Percentiles rank a stretch among this genome's conserved stretches.
phyloP scores from a whole-genome alignment of 1,284 basidiomycete genomes.

The Ceratobasidium sp. region DNA sequence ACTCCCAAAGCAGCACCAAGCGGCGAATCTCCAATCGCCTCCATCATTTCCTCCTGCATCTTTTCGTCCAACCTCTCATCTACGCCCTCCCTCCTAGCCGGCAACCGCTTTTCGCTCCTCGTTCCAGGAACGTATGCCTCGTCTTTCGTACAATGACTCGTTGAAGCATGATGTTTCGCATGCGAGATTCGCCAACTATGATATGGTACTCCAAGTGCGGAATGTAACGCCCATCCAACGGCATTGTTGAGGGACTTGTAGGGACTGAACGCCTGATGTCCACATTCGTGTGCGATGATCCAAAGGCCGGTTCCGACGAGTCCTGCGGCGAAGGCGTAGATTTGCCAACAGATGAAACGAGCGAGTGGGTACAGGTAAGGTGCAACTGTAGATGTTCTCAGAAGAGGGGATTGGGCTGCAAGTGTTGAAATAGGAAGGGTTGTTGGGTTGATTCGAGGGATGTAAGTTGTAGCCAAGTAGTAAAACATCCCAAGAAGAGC shows the following conservation, averaged over 20 bases:
- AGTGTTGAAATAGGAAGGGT: constrained; percentile 46
- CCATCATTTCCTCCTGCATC: constrained; percentile 76
- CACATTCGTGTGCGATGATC: constrained; percentile 93
- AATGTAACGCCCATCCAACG: constrained; percentile 95
- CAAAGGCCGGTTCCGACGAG: constrained; percentile 93
- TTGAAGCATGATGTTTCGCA: constrained; percentile 96
- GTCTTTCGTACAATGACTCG: constrained; percentile 93
- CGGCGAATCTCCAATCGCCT: constrained; percentile 92
- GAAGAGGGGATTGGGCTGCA: constrained; percentile 49
- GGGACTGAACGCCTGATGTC: constrained; percentile 97
- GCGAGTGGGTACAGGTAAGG: constrained; percentile 53
- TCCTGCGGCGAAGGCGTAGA: constrained; percentile 86
- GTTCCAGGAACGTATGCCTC: constrained; percentile 97
- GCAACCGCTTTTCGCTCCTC: constrained; percentile 74
- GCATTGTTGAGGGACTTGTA: constrained; percentile 93
- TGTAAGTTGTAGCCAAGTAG: background rate
- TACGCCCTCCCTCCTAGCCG: constrained; percentile 69
- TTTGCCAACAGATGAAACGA: constrained; percentile 71
- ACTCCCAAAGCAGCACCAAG: constrained; percentile 75
- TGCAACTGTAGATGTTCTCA: constrained; percentile 49
- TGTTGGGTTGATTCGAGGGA: constrained; percentile 45
- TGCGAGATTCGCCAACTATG: constrained; percentile 98
- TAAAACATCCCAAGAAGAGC: constrained; percentile 42
- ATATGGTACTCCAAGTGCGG: constrained; percentile 93
- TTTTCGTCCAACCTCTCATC: constrained; percentile 76